Evolutionary conservation across 306 rosid species (phyloP).

Genomic region (Castanea crenata): DNA sequence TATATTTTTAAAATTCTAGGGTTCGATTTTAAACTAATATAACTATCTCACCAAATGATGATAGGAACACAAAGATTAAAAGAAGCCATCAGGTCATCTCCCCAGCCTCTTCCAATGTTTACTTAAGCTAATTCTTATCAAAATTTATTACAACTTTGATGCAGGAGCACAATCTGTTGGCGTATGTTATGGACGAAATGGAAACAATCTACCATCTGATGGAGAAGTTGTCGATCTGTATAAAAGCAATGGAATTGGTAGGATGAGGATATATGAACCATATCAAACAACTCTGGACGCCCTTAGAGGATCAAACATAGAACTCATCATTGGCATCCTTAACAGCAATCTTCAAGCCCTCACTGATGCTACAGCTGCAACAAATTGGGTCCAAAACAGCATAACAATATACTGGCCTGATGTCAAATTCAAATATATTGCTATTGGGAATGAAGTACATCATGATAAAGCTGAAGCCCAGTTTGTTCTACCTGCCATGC

Average conservation of each 20-base stretch:
- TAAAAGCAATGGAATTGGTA: constrained; percentile 26
- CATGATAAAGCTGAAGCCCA: background rate
- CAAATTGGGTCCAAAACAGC: constrained; percentile 33
- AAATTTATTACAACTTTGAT: background rate
- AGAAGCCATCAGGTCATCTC: no score
- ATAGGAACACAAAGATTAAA: no score
- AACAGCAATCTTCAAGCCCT: constrained; percentile 20
- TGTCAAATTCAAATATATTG: constrained; percentile 40
- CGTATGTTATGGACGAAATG: constrained; percentile 47
- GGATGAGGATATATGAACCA: constrained; percentile 45
- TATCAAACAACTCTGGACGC: constrained; percentile 34
- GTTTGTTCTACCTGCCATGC: constrained; percentile 30
- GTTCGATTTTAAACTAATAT: no score
- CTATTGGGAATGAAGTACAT: constrained; percentile 46
- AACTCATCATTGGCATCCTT: constrained; percentile 35
- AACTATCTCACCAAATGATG: no score
- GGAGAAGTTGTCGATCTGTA: constrained; percentile 37
- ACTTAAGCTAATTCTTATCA: background rate
- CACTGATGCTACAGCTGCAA: constrained; percentile 28
- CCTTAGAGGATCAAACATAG: constrained; percentile 52
- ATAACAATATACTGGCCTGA: constrained; percentile 29
- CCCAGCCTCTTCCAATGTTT: no score
- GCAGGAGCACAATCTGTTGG: constrained; percentile 51
- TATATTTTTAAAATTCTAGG: no score
- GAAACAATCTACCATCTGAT: constrained; percentile 29